phyloP scores from a whole-genome alignment of 768 basidiomycete genomes.

The Cystofilobasidium macerans region DNA sequence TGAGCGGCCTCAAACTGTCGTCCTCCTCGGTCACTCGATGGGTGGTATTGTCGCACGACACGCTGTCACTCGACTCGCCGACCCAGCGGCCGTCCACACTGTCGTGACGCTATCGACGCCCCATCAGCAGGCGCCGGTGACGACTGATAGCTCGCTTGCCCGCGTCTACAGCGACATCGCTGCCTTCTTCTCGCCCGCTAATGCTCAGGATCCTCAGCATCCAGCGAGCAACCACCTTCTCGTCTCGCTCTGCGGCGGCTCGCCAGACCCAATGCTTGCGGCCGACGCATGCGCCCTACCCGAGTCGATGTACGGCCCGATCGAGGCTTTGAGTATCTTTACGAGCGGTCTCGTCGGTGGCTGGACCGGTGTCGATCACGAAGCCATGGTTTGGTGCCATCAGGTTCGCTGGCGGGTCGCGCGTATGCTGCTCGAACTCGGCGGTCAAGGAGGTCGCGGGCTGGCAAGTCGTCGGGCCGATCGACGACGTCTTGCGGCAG shows the following conservation, averaged over 20 bases:
- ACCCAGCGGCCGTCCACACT: conserved; percentile 46
- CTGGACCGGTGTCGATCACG: conserved; percentile 92
- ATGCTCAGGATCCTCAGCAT: not conserved
- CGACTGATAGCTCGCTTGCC: conserved; percentile 72
- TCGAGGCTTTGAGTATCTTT: conserved; percentile 45
- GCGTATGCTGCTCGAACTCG: conserved; percentile 55
- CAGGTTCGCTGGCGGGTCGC: conserved; percentile 87
- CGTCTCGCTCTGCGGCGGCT: conserved; percentile 79
- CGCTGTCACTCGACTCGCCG: conserved; percentile 50
- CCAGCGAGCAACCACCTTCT: conserved; percentile 34
- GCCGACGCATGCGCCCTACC: conserved; percentile 71
- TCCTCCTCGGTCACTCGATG: conserved; percentile 91
- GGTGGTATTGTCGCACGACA: conserved; percentile 83
- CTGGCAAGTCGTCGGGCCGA: no score
- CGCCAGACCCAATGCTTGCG: conserved; percentile 79
- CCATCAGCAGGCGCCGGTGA: conserved; percentile 72
- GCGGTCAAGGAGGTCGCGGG: conserved; percentile 26
- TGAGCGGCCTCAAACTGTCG: conserved; percentile 48
- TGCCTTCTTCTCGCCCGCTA: conserved; percentile 47
- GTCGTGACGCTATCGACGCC: conserved; percentile 97
- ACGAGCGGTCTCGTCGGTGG: conserved; percentile 78
- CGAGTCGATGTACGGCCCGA: conserved; percentile 41
- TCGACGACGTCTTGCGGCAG: not conserved
- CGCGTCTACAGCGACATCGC: conserved; percentile 48
- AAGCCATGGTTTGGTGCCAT: conserved; percentile 97